phyloP scores from a whole-genome alignment of 768 basidiomycete genomes.

The Hirschioporus abietinus region DNA sequence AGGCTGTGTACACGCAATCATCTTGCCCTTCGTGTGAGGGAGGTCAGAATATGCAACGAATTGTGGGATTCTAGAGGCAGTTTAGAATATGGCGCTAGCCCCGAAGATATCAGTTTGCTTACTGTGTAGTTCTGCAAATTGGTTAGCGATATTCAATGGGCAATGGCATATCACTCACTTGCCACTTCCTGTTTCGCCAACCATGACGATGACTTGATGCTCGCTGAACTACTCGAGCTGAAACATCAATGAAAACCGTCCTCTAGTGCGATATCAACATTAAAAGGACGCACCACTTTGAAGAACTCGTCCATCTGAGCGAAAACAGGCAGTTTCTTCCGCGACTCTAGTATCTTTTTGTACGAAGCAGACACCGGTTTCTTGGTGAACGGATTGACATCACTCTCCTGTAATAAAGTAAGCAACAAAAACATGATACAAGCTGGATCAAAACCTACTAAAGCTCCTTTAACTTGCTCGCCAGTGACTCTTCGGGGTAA shows the following conservation, averaged over 20 bases:
- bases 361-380: constrained; percentile 72
- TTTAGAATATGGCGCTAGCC: neutral
- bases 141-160: neutral
- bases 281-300: constrained; percentile 60
- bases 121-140: neutral
- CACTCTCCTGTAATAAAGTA: constrained; percentile 50
- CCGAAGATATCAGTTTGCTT: neutral
- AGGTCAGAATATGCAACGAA: constrained; percentile 93
- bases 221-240: constrained; percentile 5
- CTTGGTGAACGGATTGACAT: constrained; percentile 87
- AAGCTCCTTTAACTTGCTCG: constrained; percentile 57
- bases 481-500: constrained; percentile 64
- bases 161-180: constrained; percentile 51
- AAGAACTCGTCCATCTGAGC: constrained; percentile 91
- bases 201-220: constrained; percentile 86
- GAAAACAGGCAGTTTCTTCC: constrained; percentile 89
- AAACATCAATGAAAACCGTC: constrained; percentile 6
- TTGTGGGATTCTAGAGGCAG: constrained; percentile 76
- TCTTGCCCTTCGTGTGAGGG: constrained; percentile 82
- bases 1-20: constrained; percentile 96
- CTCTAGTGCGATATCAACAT: neutral
- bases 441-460: constrained; percentile 45
- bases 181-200: constrained; percentile 92
- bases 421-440: constrained; percentile 2
- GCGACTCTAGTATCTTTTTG: constrained; percentile 75